Base-by-base conservation (phyloP, 176 grass and related monocot genomes). In the Ensete glaucum region DNA sequence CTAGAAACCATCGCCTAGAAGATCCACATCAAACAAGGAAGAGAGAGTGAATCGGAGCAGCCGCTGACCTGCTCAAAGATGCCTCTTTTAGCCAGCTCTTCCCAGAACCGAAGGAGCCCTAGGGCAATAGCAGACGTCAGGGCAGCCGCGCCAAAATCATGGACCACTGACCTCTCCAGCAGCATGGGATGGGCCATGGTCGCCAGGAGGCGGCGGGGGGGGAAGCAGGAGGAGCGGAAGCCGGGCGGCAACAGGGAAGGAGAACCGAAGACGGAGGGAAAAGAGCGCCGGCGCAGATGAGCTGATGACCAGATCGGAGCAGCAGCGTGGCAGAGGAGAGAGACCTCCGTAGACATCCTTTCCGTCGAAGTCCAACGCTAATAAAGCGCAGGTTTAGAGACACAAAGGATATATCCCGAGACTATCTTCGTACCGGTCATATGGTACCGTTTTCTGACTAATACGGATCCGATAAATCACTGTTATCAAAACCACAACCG, bases 61-160 rank as follows among this genome's bases (percentile, higher is more conserved):
- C 15, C 17, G 10, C 56, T 26, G 12, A 92, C 89, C 88, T 92
- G 83, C 16, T 93, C 90, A 76, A 97, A 88, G 53, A 93, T 77
- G 24, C 64, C 67, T 81, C 89, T 84, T 67, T 87, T 92, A 71
- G 85, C 90, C 81, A 97, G 62, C 81, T 70, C 83, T 84, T 92
- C 90, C 85, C 87, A 92, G 66, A 92, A 83, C 23, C 85, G 66
- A 19, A 97, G 93, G 48, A 88, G 79, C 17, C 74, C 85, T 12
- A 90, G 62, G 21, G 90, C 78, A 15, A 69, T 72, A n/a, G 43
- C 71, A n/a, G 75, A 76, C 10, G 87, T 80, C 75, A 89, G 63
- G 77, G 77, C 70, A 29, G 89, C 73, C 16, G 87, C 83, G 51
- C 82, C 87, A 53, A 72, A 72, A 69, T 96, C 92, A 63, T 76